Conservation (phyloP, 306 rosid genomes). For the Dalbergia cultrata region DNA sequence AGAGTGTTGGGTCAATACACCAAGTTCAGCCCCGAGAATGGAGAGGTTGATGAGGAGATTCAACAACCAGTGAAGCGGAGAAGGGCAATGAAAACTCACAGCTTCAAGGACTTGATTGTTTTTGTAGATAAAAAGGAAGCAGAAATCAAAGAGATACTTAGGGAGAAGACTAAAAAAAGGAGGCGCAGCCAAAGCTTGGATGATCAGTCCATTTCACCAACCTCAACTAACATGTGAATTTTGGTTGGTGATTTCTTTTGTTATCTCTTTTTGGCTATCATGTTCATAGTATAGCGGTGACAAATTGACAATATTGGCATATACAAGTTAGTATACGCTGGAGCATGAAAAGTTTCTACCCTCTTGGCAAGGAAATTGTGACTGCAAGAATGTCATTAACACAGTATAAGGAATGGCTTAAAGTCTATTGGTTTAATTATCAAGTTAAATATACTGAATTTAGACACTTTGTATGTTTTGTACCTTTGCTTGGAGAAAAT, state of each 20-base stretch:
- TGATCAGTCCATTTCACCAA: conserved; percentile 35
- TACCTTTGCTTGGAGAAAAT: conserved; percentile 23
- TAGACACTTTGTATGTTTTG: not conserved
- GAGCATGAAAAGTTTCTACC: conserved; percentile 7
- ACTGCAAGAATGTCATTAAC: conserved; percentile 28
- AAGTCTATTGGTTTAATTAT: not conserved
- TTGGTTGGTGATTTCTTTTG: conserved; percentile 32
- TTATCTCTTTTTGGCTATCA: not conserved
- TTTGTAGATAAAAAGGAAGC: conserved; percentile 78
- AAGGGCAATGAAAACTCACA: conserved; percentile 46
- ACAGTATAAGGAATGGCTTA: not conserved
- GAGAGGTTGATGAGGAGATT: conserved; percentile 50
- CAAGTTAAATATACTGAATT: not conserved
- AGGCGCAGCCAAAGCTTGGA: conserved; percentile 42
- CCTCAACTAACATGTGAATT: conserved; percentile 32
- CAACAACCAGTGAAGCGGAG: conserved; percentile 48
- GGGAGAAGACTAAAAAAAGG: conserved; percentile 50
- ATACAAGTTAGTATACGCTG: conserved; percentile 24
- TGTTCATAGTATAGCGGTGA: not conserved
- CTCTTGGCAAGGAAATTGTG: conserved; percentile 30
- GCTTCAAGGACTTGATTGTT: conserved; percentile 60
- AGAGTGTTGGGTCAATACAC: conserved; percentile 64
- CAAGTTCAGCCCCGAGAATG: conserved; percentile 53
- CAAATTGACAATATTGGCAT: conserved; percentile 17
- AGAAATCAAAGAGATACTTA: conserved; percentile 66